A percentile compares a stretch with the other conserved stretches of the same genome.
phyloP scores from a whole-genome alignment of 257 asterid species.

The Penstemon newberryi region DNA sequence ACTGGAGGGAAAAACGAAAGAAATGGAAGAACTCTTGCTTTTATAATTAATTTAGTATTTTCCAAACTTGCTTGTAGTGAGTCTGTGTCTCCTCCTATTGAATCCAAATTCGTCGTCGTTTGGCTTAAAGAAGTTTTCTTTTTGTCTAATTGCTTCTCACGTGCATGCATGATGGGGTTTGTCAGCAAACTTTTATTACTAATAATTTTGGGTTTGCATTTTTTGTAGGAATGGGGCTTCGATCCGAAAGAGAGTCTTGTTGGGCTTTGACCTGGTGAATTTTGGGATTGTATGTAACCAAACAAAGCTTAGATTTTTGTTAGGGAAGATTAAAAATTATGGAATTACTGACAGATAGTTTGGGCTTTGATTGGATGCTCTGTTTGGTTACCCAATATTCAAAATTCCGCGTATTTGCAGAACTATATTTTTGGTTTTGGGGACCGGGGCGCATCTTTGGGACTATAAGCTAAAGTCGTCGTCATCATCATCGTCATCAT shows the following conservation, averaged over 20 bases:
- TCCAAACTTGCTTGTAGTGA: constrained; percentile 28
- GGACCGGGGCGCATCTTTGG: background rate
- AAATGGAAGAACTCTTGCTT: background rate
- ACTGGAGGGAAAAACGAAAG: constrained; percentile 19
- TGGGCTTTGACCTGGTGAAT: constrained; percentile 14
- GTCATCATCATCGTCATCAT: background rate
- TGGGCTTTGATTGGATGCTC: background rate
- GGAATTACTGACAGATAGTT: background rate
- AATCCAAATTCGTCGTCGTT: constrained; percentile 35
- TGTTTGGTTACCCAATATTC: constrained; percentile 2
- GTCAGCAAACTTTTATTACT: constrained; percentile 22
- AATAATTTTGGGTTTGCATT: background rate
- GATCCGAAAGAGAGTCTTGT: background rate
- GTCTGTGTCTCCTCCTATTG: background rate
- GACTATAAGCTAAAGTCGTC: background rate
- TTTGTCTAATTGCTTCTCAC: constrained; percentile 18
- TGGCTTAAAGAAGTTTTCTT: background rate
- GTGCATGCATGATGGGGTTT: constrained; percentile 32
- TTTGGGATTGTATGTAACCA: background rate
- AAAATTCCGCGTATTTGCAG: background rate
- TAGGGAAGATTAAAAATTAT: background rate
- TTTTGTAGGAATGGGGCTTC: constrained; percentile 32
- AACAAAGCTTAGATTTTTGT: constrained; percentile 8
- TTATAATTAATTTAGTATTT: background rate
- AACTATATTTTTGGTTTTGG: background rate